Conservation (phyloP, 192 early-diverging fungal genomes). For the Mortierella antarctica region DNA sequence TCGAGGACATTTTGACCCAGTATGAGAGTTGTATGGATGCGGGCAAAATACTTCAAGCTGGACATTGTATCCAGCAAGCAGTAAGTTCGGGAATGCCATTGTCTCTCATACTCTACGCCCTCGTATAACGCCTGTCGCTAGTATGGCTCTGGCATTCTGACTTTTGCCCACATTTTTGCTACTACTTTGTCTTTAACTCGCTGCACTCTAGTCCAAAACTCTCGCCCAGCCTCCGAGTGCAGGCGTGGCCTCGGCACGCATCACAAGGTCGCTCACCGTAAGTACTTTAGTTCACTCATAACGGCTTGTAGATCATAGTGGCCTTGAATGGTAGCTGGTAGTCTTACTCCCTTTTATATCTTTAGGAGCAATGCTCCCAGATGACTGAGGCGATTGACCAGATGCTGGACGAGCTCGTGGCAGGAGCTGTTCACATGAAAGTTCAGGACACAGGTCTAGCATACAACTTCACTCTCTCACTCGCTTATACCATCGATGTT, state of each 20-base stretch:
- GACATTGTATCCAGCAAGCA: constrained; percentile 50
- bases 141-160: no score
- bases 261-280: constrained; percentile 40
- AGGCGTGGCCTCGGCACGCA: constrained; percentile 26
- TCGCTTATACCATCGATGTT: constrained; percentile 37
- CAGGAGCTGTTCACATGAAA: constrained; percentile 13
- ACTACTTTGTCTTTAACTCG: background rate
- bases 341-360: background rate
- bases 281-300: background rate
- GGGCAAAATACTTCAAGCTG: constrained; percentile 43
- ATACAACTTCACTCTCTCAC: constrained; percentile 1
- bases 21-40: constrained; percentile 41
- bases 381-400: constrained; percentile 46
- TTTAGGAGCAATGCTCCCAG: constrained; percentile 32
- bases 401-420: constrained; percentile 44
- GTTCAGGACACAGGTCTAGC: background rate
- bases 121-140: background rate
- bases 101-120: background rate
- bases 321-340: background rate
- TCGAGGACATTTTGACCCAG: constrained; percentile 30
- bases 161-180: background rate
- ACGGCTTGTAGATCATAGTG: background rate
- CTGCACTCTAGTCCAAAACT: constrained; percentile 15
- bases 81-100: constrained; percentile 6
- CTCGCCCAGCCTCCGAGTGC: constrained; percentile 37